These are phyloP conservation scores for Plasmodium relictum DNA, from an alignment of 169 alveolate species.

Conservation along the genomic window DNA sequence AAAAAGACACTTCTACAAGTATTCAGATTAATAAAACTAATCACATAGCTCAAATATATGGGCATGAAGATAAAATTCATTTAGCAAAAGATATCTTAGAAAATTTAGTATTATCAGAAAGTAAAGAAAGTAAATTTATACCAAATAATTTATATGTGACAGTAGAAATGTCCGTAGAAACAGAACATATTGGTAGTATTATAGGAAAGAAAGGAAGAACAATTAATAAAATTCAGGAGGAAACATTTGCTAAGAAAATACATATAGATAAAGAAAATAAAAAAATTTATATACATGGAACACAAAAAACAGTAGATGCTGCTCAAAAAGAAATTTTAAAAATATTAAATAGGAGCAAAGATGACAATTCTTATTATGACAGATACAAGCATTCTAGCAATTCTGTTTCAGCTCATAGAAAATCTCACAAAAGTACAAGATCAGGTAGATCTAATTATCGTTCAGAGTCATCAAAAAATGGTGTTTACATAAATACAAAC, in stretches of 20 bases:
- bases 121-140: conserved; percentile 17
- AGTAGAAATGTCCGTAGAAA: conserved; percentile 65
- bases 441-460: conserved; percentile 16
- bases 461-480: conserved; percentile 22
- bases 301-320: conserved; percentile 52
- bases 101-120: conserved; percentile 33
- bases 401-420: conserved; percentile 16
- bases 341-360: conserved; percentile 48
- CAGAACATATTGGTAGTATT: conserved; percentile 73
- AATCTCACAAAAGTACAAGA: not conserved
- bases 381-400: conserved; percentile 16
- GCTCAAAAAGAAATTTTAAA: conserved; percentile 63
- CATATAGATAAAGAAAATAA: conserved; percentile 66
- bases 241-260: conserved; percentile 61
- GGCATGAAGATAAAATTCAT: conserved; percentile 57
- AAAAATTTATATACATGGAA: conserved; percentile 55
- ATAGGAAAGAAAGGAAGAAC: conserved; percentile 75
- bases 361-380: conserved; percentile 31
- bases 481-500: conserved; percentile 57
- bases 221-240: conserved; percentile 67
- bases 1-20: conserved; percentile 73
- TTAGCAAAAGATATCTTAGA: conserved; percentile 60
- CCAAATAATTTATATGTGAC: conserved; percentile 59
- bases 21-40: conserved; percentile 62
- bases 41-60: conserved; percentile 65